Conservation (phyloP, 2,329 filamentous ascomycete genomes). For the Fusarium pininemorale region DNA sequence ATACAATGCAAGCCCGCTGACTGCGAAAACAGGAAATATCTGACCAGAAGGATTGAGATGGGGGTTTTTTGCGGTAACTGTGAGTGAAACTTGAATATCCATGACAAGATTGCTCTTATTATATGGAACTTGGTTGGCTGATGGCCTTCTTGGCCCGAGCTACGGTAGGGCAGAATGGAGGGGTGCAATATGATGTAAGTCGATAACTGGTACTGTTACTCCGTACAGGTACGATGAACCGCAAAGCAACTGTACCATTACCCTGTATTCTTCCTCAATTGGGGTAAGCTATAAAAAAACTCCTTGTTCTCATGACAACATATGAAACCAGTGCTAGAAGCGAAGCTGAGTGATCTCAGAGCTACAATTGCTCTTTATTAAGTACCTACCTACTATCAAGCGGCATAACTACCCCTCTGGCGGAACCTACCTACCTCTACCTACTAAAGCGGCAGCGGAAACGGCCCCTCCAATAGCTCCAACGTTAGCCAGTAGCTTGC, state of each 20-base stretch:
- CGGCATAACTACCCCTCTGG: constrained; percentile 12
- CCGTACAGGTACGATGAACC: not conserved
- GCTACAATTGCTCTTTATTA: not conserved
- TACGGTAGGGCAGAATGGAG: constrained; percentile 20
- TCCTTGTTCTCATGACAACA: not conserved
- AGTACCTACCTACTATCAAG: not conserved
- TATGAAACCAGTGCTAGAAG: not conserved
- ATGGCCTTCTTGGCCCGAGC: not conserved
- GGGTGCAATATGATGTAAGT: constrained; percentile 23
- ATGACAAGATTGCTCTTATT: not conserved
- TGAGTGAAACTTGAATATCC: not conserved
- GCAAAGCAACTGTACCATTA: not conserved
- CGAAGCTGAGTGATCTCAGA: not conserved
- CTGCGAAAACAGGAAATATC: not conserved
- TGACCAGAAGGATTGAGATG: not conserved
- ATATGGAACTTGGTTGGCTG: constrained; percentile 1
- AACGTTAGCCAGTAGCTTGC: constrained; percentile 7
- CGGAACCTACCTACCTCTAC: not conserved
- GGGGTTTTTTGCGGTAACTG: not conserved
- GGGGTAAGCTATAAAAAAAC: not conserved
- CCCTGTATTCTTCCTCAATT: not conserved
- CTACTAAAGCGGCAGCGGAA: not conserved
- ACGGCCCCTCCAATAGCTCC: constrained; percentile 26
- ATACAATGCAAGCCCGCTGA: constrained; percentile 7
- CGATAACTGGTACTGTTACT: not conserved